Conservation (phyloP, 2,329 filamentous ascomycete species). For the Colletotrichum neosansevieriae region DNA sequence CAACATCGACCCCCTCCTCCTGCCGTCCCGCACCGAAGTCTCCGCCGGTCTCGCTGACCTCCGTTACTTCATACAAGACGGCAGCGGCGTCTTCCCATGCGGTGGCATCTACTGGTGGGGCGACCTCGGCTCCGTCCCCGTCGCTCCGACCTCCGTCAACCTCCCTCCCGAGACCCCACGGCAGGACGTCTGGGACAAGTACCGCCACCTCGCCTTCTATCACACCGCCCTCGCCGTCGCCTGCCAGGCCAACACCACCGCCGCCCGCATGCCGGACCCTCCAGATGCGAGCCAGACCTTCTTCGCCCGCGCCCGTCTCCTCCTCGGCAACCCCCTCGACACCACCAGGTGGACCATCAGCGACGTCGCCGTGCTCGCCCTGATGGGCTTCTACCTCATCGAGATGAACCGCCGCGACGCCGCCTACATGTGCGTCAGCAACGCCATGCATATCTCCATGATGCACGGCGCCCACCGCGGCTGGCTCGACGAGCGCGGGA, state of each 20-base stretch:
- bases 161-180: conserved; percentile 43
- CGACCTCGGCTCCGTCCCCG: conserved; percentile 51
- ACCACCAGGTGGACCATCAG: conserved; percentile 54
- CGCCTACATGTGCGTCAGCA: conserved; percentile 60
- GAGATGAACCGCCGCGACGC: conserved; percentile 63
- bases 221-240: conserved; percentile 59
- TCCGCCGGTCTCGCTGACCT: conserved; percentile 54
- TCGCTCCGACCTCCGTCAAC: conserved; percentile 42
- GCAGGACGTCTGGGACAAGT: conserved; percentile 42
- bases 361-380: conserved; percentile 58
- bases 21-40: conserved; percentile 54
- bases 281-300: conserved; percentile 55
- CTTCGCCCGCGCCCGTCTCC: conserved; percentile 57
- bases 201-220: conserved; percentile 58
- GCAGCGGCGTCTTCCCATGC: conserved; percentile 53
- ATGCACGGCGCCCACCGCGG: conserved; percentile 62
- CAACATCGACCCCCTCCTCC: conserved; percentile 53
- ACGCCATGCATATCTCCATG: conserved; percentile 61
- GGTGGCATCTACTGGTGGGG: conserved; percentile 65
- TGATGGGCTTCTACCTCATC: conserved; percentile 63
- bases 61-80: conserved; percentile 60
- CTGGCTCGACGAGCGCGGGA: conserved; percentile 57
- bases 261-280: conserved; percentile 45
- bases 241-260: conserved; percentile 49
- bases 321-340: conserved; percentile 62